A percentile compares a stretch with the other conserved stretches of the same genome.
These are phyloP conservation scores for Salicornia ramosissima DNA, from an alignment of 148 eudicot species.

Conservation along the genomic window DNA sequence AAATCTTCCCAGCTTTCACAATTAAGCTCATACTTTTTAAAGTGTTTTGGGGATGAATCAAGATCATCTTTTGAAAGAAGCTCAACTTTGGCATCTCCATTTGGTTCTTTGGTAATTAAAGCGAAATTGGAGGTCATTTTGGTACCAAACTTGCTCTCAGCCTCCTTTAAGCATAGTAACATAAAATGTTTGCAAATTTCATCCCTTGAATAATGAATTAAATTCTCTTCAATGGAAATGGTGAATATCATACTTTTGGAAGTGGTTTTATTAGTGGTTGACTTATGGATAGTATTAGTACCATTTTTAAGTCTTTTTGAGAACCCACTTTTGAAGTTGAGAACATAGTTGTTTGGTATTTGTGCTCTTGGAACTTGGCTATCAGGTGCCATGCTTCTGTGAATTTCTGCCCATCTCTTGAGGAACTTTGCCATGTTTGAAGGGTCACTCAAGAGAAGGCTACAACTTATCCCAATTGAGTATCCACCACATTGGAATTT, in stretches of 20 bases:
- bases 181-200: slow-evolving; percentile 24
- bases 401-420: slow-evolving; percentile 38
- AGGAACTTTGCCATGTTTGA: slow-evolving; percentile 10
- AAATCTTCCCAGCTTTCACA: slow-evolving; percentile 32
- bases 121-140: slow-evolving; percentile 23
- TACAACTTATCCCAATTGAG: slow-evolving; percentile 3
- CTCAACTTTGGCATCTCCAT: slow-evolving; percentile 20
- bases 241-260: slow-evolving; percentile 31
- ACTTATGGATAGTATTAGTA: background rate
- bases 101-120: slow-evolving; percentile 23
- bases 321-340: slow-evolving; percentile 12
- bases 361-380: slow-evolving; percentile 23
- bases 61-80: slow-evolving; percentile 10
- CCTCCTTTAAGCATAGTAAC: slow-evolving; percentile 32
- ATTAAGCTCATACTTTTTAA: slow-evolving; percentile 16
- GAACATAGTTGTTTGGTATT: slow-evolving; percentile 26
- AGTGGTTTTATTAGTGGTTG: background rate
- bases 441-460: slow-evolving; percentile 9
- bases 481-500: slow-evolving; percentile 7
- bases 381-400: slow-evolving; percentile 20
- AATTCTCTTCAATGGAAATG: slow-evolving; percentile 5
- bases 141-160: slow-evolving; percentile 24
- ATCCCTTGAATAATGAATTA: background rate
- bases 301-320: background rate
- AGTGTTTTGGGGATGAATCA: slow-evolving; percentile 2